A percentile compares a stretch with the other conserved stretches of the same genome.
These are phyloP conservation scores for Coemansia sp. DNA, from an alignment of 192 early-diverging fungal genomes.

Conservation along the genomic window DNA sequence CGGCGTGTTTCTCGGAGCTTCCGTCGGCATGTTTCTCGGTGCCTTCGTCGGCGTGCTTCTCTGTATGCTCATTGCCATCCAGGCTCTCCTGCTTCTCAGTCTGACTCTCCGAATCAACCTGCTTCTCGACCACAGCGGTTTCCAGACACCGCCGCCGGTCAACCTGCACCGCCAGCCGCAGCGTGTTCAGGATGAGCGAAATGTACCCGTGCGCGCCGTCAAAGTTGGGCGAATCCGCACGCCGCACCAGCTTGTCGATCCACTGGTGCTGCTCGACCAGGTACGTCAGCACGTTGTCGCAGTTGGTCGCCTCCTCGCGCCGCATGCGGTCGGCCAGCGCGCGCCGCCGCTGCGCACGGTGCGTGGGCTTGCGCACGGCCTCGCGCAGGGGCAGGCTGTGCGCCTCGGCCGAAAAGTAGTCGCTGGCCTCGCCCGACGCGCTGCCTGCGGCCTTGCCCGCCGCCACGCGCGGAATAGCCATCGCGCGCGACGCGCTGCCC, in stretches of 20 bases:
- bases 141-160: conserved; percentile 25
- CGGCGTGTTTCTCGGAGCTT: not conserved
- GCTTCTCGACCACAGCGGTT: not conserved
- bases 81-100: not conserved
- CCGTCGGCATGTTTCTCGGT: not conserved
- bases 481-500: not conserved
- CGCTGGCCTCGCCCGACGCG: not conserved
- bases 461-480: not conserved
- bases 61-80: not conserved
- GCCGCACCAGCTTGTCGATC: conserved; percentile 43
- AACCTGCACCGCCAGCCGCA: conserved; percentile 42
- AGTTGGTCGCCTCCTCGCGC: conserved; percentile 42
- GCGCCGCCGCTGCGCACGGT: conserved; percentile 24
- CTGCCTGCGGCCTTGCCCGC: not conserved
- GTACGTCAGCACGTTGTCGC: conserved; percentile 49
- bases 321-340: conserved; percentile 44
- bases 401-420: conserved; percentile 8
- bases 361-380: conserved; percentile 12
- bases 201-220: conserved; percentile 47
- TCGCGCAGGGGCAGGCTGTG: not conserved
- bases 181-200: conserved; percentile 50
- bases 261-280: conserved; percentile 49
- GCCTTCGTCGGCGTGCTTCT: not conserved
- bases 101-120: not conserved
- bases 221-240: conserved; percentile 40